A percentile compares a stretch with the other conserved stretches of the same genome.
These are phyloP conservation scores for Boletales sp. DNA, from an alignment of 768 basidiomycete genomes.

Conservation along the genomic window DNA sequence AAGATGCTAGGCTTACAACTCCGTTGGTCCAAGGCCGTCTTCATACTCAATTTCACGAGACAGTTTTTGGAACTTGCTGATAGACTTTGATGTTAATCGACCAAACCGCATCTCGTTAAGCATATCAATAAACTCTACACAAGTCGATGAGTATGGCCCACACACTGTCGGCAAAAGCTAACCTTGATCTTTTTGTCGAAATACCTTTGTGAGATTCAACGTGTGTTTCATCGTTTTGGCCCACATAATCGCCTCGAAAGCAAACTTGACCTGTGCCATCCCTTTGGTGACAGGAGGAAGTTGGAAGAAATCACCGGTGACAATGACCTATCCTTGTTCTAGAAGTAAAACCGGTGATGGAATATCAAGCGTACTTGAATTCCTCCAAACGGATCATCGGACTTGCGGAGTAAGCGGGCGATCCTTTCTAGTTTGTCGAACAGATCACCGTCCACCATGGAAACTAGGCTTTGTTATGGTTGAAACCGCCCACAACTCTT, in stretches of 20 bases:
- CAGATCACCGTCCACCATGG: conserved; percentile 92
- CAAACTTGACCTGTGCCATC: conserved; percentile 65
- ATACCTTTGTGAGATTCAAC: conserved; percentile 93
- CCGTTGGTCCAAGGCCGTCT: conserved; percentile 86
- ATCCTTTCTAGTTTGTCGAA: conserved; percentile 88
- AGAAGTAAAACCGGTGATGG: neutral
- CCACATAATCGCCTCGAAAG: conserved; percentile 89
- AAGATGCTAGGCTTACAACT: conserved; percentile 57
- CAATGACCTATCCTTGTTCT: conserved; percentile 56
- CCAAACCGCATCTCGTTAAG: conserved; percentile 99
- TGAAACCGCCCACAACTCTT: neutral
- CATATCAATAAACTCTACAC: conserved; percentile 87
- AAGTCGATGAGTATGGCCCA: conserved; percentile 1
- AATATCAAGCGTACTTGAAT: conserved; percentile 61
- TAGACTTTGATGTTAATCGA: conserved; percentile 56
- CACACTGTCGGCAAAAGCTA: conserved; percentile 17
- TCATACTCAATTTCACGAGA: conserved; percentile 67
- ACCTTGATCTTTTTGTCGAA: conserved; percentile 92
- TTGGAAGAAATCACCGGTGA: conserved; percentile 98
- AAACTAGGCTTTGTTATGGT: conserved; percentile 52
- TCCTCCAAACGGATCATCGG: conserved; percentile 79
- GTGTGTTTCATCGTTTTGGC: conserved; percentile 67
- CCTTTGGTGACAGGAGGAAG: conserved; percentile 86
- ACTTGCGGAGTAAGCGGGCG: conserved; percentile 60
- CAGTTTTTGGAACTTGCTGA: conserved; percentile 67